Evolutionary conservation across 2,329 filamentous ascomycete genomes (phyloP).

Genomic region (Fusarium multiceps): DNA sequence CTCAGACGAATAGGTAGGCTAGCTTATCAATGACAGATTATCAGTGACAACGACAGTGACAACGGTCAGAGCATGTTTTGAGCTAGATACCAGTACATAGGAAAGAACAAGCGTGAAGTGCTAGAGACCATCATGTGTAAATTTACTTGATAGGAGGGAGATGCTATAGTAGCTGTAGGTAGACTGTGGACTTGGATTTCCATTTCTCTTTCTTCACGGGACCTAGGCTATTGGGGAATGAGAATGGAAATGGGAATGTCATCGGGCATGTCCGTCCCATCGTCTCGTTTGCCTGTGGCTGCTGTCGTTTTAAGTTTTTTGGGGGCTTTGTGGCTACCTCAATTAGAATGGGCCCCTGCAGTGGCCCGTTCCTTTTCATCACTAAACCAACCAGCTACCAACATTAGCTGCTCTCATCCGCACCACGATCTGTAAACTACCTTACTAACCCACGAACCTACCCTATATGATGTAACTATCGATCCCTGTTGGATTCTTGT

Average conservation of each 20-base stretch:
- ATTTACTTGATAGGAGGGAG: background rate
- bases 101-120: background rate
- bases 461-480: background rate
- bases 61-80: background rate
- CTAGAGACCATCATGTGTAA: background rate
- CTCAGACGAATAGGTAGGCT: background rate
- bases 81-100: no score
- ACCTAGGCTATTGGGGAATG: background rate
- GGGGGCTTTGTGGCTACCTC: slow-evolving; percentile 2
- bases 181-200: background rate
- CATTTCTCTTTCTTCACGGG: background rate
- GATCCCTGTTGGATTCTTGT: background rate
- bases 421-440: background rate
- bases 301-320: slow-evolving; percentile 6
- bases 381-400: background rate
- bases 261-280: background rate
- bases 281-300: background rate
- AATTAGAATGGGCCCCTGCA: slow-evolving; percentile 1
- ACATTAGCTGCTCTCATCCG: background rate
- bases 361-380: background rate
- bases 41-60: background rate
- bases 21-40: background rate
- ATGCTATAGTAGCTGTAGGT: background rate
- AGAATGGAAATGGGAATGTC: background rate
- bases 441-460: background rate